Percentiles rank a stretch among this genome's conserved stretches.
These are phyloP conservation scores for Schwanniomyces yamadae DNA, from an alignment of 805 yeast genomes.

Conservation along the genomic window DNA sequence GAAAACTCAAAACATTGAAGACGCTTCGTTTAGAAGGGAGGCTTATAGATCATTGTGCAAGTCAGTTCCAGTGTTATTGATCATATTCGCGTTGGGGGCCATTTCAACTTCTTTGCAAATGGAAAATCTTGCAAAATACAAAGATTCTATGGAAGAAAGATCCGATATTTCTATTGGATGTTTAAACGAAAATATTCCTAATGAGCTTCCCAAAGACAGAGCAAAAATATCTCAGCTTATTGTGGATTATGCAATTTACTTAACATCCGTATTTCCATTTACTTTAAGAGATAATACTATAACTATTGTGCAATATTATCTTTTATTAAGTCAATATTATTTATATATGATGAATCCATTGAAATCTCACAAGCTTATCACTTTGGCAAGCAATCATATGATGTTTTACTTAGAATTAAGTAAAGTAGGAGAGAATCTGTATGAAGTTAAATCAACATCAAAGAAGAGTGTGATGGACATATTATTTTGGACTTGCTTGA, in stretches of 20 bases:
- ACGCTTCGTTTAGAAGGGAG: conserved; percentile 15
- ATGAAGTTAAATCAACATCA: conserved; percentile 1
- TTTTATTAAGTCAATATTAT: conserved; percentile 28
- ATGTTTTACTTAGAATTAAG: conserved; percentile 27
- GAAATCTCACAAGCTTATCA: conserved; percentile 23
- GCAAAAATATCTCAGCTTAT: conserved; percentile 19
- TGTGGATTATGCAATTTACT: conserved; percentile 19
- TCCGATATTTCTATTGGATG: conserved; percentile 19
- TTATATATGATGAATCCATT: conserved; percentile 26
- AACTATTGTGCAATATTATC: conserved; percentile 17
- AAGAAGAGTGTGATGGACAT: conserved; percentile 24
- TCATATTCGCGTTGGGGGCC: conserved; percentile 34
- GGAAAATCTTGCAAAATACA: conserved; percentile 30
- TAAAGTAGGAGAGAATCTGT: conserved; percentile 7
- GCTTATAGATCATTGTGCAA: conserved; percentile 21
- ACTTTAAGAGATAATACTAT: conserved; percentile 15
- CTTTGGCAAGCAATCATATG: conserved; percentile 27
- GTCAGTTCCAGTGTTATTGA: conserved; percentile 24
- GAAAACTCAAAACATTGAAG: conserved; percentile 13
- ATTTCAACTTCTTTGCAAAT: conserved; percentile 30
- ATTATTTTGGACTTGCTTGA: conserved; percentile 37
- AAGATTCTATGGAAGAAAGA: conserved; percentile 28
- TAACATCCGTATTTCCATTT: conserved; percentile 22
- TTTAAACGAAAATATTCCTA: conserved; percentile 13
- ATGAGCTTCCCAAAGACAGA: conserved; percentile 18